Base-by-base conservation (phyloP, 176 grass and related monocot genomes). In the sorghum (Sorghum bicolor) region DNA sequence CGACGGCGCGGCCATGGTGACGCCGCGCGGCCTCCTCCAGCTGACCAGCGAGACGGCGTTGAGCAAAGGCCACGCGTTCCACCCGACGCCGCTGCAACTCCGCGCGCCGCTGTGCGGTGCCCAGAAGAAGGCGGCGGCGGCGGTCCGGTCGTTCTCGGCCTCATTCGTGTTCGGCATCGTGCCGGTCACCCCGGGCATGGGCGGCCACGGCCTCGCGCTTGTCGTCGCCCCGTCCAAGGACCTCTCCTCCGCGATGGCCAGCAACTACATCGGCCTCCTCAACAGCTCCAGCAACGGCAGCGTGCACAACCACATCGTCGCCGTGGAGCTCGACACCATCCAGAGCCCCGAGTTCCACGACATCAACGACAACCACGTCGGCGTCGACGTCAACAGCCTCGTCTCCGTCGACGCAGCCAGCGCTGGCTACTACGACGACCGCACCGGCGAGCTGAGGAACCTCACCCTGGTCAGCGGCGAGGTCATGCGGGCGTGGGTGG, bases 81-180 rank as follows among this genome's bases (percentile, higher is more conserved):
- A 85, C 74, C 74, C 64, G 26, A 11, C 11, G 25, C 74, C 74
- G 48, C 48, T 78, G 36, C 48, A 6, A 3, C 36, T 85, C 64
- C 64, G 67, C n/a, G 17, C 3, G 44, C 19, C 50, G 17, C 19
- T 22, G 50, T 6, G 17, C 50, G 50, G 2, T 53, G 50, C 6
- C 50, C 19, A 53, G 50, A 53, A 53, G 50, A 17, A 13, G 14
- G 44, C 44, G 44, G 45, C 47, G 5, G 1, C 9, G 17, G 77
- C 77, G 33, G 69, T 65, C 8, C 20, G 61, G 16, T 84, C 82
- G 10, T 84, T 84, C 72, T 84, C 82, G 16, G 30, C 73, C 1
- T 77, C 74, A 3, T 85, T 85, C 74, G 83, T 85, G 63, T 85
- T 85, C 74, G 72, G 17, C 73, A 84, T 77, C 45, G 10, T 77